Conservation (phyloP, 2,329 filamentous ascomycete species). For the Ceratocystis diversiconidia region DNA sequence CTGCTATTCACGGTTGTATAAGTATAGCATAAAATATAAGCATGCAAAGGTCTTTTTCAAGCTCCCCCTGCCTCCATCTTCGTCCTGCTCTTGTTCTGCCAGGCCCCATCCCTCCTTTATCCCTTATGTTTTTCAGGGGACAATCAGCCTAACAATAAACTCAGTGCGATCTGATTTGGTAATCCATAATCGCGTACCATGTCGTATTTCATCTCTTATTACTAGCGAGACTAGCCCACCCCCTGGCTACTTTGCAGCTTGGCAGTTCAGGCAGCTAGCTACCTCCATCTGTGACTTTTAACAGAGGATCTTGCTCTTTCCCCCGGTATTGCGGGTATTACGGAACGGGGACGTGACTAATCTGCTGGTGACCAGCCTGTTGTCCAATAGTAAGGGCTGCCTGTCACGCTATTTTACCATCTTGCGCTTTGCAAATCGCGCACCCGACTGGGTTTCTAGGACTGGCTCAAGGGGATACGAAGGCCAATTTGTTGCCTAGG, state of each 20-base stretch:
- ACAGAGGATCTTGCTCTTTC: no score
- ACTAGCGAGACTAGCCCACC: background rate
- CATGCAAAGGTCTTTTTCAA: background rate
- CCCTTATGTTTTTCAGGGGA: background rate
- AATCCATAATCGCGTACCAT: background rate
- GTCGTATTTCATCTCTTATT: constrained; percentile 1
- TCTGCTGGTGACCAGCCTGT: no score
- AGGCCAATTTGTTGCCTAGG: background rate
- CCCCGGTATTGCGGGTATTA: no score
- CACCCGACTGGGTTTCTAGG: no score
- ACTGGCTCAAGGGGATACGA: background rate
- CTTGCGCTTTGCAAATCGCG: no score
- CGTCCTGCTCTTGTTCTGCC: background rate
- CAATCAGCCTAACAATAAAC: background rate
- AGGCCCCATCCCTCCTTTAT: background rate
- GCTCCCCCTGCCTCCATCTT: no score
- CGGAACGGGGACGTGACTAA: no score
- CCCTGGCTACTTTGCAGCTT: background rate
- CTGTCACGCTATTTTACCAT: no score
- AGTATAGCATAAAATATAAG: no score
- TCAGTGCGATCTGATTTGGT: background rate
- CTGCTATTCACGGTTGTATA: no score
- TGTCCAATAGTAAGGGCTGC: background rate
- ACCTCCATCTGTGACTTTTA: no score
- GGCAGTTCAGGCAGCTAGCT: background rate